Conservation (phyloP, 2,329 filamentous ascomycete species). For the Colletotrichum sp. region DNA sequence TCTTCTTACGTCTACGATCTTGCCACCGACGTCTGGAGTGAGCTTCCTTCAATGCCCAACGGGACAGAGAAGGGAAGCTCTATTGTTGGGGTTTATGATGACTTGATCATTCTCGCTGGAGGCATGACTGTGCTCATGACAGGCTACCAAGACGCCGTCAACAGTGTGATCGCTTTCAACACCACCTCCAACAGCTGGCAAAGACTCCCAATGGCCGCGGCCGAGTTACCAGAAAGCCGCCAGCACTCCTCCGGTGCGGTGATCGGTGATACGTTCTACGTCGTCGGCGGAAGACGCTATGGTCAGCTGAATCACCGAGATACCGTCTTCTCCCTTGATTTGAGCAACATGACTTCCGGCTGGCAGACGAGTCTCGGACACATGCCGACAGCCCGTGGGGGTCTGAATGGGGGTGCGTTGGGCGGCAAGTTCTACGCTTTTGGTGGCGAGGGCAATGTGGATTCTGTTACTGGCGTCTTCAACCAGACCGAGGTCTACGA, state of each 20-base stretch:
- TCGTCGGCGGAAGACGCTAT: slow-evolving; percentile 37
- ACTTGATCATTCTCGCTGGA: slow-evolving; percentile 40
- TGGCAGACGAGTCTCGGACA: slow-evolving; percentile 29
- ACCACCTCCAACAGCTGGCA: slow-evolving; percentile 30
- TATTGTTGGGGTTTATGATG: slow-evolving; percentile 31
- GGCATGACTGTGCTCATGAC: slow-evolving; percentile 32
- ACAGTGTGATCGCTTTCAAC: slow-evolving; percentile 34
- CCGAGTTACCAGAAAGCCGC: slow-evolving; percentile 31
- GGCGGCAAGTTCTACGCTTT: slow-evolving; percentile 35
- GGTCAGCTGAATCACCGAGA: slow-evolving; percentile 34
- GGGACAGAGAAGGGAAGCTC: slow-evolving; percentile 35
- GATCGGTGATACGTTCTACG: slow-evolving; percentile 35
- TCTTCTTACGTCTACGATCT: slow-evolving; percentile 36
- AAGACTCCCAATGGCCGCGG: slow-evolving; percentile 26
- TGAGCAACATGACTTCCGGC: slow-evolving; percentile 26
- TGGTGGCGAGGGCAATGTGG: slow-evolving; percentile 40
- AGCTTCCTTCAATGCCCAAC: slow-evolving; percentile 28
- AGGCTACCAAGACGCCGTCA: slow-evolving; percentile 29
- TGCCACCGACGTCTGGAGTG: slow-evolving; percentile 28
- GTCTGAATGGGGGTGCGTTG: slow-evolving; percentile 31
- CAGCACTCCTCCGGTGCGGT: slow-evolving; percentile 37
- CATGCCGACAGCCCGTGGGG: slow-evolving; percentile 44
- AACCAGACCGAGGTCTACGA: neutral
- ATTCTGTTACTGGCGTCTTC: slow-evolving; percentile 13
- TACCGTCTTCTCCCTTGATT: slow-evolving; percentile 38